Base-by-base conservation (phyloP, 2,329 filamentous ascomycete species). In the Pseudogymnoascus sp. region DNA sequence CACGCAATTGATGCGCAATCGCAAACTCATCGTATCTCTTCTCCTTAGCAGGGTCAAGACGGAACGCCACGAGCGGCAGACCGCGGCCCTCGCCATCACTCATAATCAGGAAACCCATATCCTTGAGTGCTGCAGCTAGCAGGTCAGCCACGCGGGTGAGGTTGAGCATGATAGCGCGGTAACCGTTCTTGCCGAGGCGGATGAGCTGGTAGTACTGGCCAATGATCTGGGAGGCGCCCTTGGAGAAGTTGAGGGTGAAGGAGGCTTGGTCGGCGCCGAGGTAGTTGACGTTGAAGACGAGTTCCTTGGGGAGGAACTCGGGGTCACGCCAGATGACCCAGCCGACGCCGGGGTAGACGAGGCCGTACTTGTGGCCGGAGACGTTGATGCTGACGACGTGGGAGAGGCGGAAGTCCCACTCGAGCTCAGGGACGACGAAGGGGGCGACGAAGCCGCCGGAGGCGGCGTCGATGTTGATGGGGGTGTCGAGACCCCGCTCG, bases 251-350 rank as follows among this genome's bases (percentile, higher is more conserved):
- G 65, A 97, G 86, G 0, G 93, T 97, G 79, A 97, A 97, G 2
- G 91, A 96, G 1, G 92, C 89, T 75, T 97, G 93, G 73, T 97
- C 91, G 10, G 93, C 93, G 60, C 93, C 93, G 5, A 97, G 88
- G 78, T 97, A 97, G 83, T 97, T 97, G 83, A 97, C 97, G 82
- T 96, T 97, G 85, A 97, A 97, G 71, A 97, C 91, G 21, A 97
- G 86, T 72, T 97, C 93, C 73, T 74, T 83, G 6, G 93, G 93
- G 2, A 96, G 83, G 77, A 82, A 95, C 75, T 95, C 88, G 61
- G 90, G 84, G 40, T 86, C 84, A 59, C 93, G 86, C 92, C 93
- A 97, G 68, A 97, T 81, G 10, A 93, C 86, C 93, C 93, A 97
- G 64, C 93, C 93, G 12, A 97, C 90, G 75, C 93, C 93, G 0